phyloP scores from a whole-genome alignment of 2,329 filamentous ascomycete genomes.

The Phaeosphaeriaceae sp. region DNA sequence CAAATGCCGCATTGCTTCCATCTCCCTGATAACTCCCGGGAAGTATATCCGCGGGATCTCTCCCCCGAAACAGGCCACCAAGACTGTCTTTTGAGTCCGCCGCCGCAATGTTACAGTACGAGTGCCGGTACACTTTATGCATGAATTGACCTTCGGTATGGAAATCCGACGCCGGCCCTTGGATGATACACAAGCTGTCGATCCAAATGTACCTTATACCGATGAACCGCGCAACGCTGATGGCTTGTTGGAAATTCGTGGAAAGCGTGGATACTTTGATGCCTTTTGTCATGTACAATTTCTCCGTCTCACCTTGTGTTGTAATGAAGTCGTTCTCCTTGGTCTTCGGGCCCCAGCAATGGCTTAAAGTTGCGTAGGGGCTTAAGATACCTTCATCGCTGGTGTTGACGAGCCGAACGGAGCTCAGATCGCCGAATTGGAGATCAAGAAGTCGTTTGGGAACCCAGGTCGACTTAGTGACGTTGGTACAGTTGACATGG shows the following conservation, averaged over 20 bases:
- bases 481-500: constrained; percentile 15
- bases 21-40: constrained; percentile 17
- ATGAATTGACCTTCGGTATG: constrained; percentile 24
- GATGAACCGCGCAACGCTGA: constrained; percentile 27
- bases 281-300: constrained; percentile 21
- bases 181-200: constrained; percentile 29
- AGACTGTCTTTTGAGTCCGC: constrained; percentile 26
- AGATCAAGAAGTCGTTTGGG: constrained; percentile 34
- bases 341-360: constrained; percentile 31
- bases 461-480: constrained; percentile 8
- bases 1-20: constrained; percentile 16
- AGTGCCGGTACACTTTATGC: constrained; percentile 38
- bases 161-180: constrained; percentile 26
- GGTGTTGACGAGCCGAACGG: constrained; percentile 27
- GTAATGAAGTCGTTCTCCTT: constrained; percentile 12
- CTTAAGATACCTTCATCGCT: constrained; percentile 12
- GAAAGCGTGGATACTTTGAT: constrained; percentile 20
- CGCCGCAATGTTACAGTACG: constrained; percentile 37
- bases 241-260: constrained; percentile 34
- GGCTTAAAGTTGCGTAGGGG: constrained; percentile 27
- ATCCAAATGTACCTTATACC: constrained; percentile 37
- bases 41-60: constrained; percentile 19
- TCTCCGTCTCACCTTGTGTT: constrained; percentile 4
- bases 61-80: constrained; percentile 28
- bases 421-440: not conserved